Evolutionary conservation across 805 yeast genomes (phyloP), one percentile per base, ranked within the genome.

Genomic region (Sugiyamaella boreocaroliniensis): DNA sequence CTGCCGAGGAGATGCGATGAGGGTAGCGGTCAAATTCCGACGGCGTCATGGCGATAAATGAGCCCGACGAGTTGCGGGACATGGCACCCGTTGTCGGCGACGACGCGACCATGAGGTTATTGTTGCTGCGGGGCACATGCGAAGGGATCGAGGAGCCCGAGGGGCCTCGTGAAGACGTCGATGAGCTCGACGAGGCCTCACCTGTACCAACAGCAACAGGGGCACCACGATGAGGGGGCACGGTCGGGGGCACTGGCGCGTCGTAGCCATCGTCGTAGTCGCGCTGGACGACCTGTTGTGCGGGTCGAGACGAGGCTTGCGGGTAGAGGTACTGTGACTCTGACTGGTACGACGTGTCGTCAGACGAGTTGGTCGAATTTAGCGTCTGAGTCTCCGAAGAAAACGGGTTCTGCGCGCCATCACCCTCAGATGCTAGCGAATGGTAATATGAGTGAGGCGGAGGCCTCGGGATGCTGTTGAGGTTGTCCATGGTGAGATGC

Each of bases 11-110:
- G 42, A 58, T 61, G 11, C 69, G 56, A 34, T 64, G 57, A 18
- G 73, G 72, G 56, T 69, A 69, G 40, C 73, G 61, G 58, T 69
- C 72, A 45, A 63, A 66, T 46, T 67, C 71, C 1, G 58, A 45
- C 12, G 64, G 57, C 18, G 55, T 53, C 61, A 61, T 55, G 22
- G 55, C 59, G 14, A 51, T 54, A 34, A 59, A 49, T 11, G 60
- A 53, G n/a, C 60, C 55, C 12, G 60, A 54, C 16, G 64, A 60
- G 40, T 54, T 56, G 15, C 62, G 47, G 12, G 61, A 58, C 22
- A 45, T 15, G 12, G 53, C 50, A 4, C n/a, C 37, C 4, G 37
- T 14, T 11, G 12, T 32, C 4, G 37, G 37, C 11, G 37, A 22
- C 22, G 49, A 29, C 3, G 59, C 52, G n/a, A 48, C 55, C 8